Conservation (phyloP, 129 eudicot species). For the Chrysanthemum makinoi region DNA sequence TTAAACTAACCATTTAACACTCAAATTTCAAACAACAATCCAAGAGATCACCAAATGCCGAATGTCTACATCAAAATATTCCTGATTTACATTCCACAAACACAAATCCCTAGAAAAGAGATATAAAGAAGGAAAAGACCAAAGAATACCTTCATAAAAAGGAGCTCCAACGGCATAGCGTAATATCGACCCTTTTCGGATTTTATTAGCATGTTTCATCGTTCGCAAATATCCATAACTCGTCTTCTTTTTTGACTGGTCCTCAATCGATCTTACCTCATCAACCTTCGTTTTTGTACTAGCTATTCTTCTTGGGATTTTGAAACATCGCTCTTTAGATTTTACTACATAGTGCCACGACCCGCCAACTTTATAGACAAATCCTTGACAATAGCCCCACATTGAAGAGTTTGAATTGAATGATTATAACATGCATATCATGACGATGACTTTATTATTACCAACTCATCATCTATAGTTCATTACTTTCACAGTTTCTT, state of each 20-base stretch:
- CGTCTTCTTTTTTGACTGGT: conserved; percentile 30
- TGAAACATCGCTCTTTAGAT: conserved; percentile 15
- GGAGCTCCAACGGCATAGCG: conserved; percentile 25
- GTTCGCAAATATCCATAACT: conserved; percentile 9
- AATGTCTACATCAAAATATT: not conserved
- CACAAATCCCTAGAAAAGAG: conserved; percentile 30
- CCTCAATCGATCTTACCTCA: conserved; percentile 8
- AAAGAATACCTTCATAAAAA: conserved; percentile 19
- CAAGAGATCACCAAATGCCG: not conserved
- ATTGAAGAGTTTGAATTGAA: conserved; percentile 10
- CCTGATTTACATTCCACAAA: conserved; percentile 25
- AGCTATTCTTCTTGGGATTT: conserved; percentile 25
- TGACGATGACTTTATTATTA: not conserved
- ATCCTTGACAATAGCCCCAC: conserved; percentile 1
- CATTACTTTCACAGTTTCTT: not conserved
- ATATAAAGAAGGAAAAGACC: conserved; percentile 18
- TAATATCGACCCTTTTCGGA: conserved; percentile 23
- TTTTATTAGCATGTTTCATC: conserved; percentile 23
- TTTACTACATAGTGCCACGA: not conserved
- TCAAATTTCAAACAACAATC: not conserved
- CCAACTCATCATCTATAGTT: conserved; percentile 11
- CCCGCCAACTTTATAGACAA: too few species aligned
- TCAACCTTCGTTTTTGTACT: conserved; percentile 1
- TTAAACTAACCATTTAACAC: not conserved
- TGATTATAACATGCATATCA: not conserved